Evolutionary conservation across 2,329 filamentous ascomycete species (phyloP).

Genomic region (Dactylonectria macrodidyma): DNA sequence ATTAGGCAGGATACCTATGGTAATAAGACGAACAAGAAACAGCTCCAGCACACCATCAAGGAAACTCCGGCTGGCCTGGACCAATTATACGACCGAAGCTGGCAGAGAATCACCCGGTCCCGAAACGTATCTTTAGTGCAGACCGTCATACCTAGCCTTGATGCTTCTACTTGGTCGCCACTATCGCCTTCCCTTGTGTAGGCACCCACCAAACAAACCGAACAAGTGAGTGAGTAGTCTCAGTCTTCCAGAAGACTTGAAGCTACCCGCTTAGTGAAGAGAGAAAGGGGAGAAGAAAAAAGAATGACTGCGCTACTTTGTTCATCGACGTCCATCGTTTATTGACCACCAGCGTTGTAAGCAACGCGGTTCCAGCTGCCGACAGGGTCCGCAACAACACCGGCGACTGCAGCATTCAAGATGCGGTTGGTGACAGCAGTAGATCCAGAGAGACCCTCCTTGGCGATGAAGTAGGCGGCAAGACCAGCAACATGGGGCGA

Average conservation of each 20-base stretch:
- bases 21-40: too few relatives aligned
- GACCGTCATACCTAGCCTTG: too few relatives aligned
- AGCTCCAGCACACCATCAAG: too few relatives aligned
- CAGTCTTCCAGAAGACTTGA: neutral
- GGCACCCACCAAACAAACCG: too few relatives aligned
- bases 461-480: constrained; percentile 70
- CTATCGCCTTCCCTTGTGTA: too few relatives aligned
- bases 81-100: too few relatives aligned
- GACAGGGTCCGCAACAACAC: neutral
- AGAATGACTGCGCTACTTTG: neutral
- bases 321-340: neutral
- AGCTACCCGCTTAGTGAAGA: neutral
- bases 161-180: too few relatives aligned
- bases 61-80: too few relatives aligned
- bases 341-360: constrained; percentile 29
- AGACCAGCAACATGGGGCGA: constrained; percentile 74
- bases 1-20: too few relatives aligned
- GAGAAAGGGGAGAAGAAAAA: neutral
- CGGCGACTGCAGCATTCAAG: constrained; percentile 1
- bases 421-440: constrained; percentile 25
- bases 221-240: neutral
- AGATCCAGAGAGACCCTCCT: constrained; percentile 23
- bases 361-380: constrained; percentile 13
- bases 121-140: too few relatives aligned
- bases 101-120: too few relatives aligned